These are phyloP conservation scores for Aspergillus nanangensis DNA, from an alignment of 495 filamentous ascomycete genomes.

Conservation along the genomic window DNA sequence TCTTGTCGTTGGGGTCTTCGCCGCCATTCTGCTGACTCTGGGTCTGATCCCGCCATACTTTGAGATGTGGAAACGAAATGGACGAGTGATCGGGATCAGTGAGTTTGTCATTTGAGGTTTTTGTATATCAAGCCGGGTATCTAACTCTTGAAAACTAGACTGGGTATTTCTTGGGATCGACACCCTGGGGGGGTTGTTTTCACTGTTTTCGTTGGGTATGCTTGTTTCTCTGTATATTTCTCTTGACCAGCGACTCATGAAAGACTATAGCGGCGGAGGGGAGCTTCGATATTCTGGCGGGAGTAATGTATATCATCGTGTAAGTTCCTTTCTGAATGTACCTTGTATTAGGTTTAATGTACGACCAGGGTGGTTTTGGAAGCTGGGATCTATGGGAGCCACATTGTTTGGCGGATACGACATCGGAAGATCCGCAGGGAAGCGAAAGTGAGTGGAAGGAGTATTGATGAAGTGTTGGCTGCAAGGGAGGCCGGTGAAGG, in stretches of 20 bases:
- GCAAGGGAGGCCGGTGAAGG: constrained; percentile 5
- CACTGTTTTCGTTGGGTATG: constrained; percentile 64
- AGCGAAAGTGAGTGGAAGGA: constrained; percentile 52
- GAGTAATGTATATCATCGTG: constrained; percentile 65
- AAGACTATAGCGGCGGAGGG: constrained; percentile 54
- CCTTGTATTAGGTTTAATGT: neutral
- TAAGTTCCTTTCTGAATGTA: constrained; percentile 23
- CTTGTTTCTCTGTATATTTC: neutral
- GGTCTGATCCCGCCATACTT: constrained; percentile 68
- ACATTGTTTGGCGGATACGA: constrained; percentile 62
- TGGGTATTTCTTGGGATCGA: constrained; percentile 68
- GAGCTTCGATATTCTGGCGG: constrained; percentile 66
- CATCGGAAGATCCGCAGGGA: constrained; percentile 54
- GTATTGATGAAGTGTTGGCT: constrained; percentile 59
- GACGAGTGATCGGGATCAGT: constrained; percentile 68
- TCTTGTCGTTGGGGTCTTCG: constrained; percentile 54
- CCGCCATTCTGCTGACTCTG: constrained; percentile 52
- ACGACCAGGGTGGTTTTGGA: constrained; percentile 55
- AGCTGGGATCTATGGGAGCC: constrained; percentile 63
- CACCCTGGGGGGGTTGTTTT: constrained; percentile 69
- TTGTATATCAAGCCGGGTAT: neutral
- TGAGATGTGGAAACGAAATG: constrained; percentile 67
- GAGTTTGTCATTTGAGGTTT: constrained; percentile 16
- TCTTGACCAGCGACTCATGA: neutral
- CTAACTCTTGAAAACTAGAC: constrained; percentile 20